Base-by-base conservation (phyloP, 495 filamentous ascomycete genomes). In the Penicillium bovifimosum region DNA sequence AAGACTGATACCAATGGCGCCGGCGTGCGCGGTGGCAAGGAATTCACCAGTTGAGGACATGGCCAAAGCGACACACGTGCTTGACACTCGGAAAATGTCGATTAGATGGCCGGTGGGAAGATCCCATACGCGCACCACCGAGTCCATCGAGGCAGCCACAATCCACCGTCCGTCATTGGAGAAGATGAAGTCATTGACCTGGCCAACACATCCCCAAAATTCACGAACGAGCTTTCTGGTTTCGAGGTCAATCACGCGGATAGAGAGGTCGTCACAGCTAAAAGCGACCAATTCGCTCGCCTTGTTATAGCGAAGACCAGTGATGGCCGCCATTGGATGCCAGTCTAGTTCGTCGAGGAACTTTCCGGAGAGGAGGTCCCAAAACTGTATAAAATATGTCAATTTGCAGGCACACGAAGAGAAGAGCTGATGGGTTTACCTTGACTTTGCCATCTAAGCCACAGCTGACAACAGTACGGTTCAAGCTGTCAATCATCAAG, bases 81-180 rank as follows among this genome's bases (percentile, higher is more conserved):
- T 86, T 24, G 81, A 80, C 6, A 91, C 76, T 41, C 82, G 80
- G 66, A 97, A 85, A 5, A 87, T 86, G 64, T 97, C 93, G 59
- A 97, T 91, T 10, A 97, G 77, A 71, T 97, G 93, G 4, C 90
- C 89, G 0, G 93, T 97, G 9, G 93, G 91, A 24, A 99, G 72
- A 71, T 99, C 93, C 92, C 93, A 99, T 2, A 96, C 80, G 41
- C 93, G 81, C 32, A 99, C 73, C 36, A 87, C 71, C 10, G 81
- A 84, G 68, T 96, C 91, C 66, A 86, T 84, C 5, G 88, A 90
- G 9, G 90, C 86, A 14, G 90, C 89, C 48, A 96, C 78, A 56
- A 99, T 85, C 95, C 93, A 97, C 34, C 91, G 78, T 20, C 91
- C 93, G 67, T 97, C 90, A 55, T 85, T 86, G 11, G 93, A 97